These are phyloP conservation scores for Kregervanrija delftensis DNA, from an alignment of 805 yeast genomes.

Conservation along the genomic window DNA sequence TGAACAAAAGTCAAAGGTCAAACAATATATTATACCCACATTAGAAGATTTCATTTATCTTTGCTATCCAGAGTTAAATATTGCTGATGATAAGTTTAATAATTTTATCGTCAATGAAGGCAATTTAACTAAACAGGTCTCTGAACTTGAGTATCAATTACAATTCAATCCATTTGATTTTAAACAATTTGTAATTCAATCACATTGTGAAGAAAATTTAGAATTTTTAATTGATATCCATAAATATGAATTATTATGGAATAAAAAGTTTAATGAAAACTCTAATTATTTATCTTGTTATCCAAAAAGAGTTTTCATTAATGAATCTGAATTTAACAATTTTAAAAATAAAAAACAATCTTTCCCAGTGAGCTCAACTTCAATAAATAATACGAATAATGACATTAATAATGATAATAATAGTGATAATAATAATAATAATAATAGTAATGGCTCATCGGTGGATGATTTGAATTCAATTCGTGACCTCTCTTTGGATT, in stretches of 20 bases:
- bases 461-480: too few relatives aligned
- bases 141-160: constrained; percentile 2
- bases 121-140: background rate
- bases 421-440: too few relatives aligned
- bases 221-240: constrained; percentile 16
- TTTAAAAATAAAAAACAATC: too few relatives aligned
- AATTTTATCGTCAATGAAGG: constrained; percentile 1
- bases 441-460: too few relatives aligned
- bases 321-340: too few relatives aligned
- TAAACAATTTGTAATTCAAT: constrained; percentile 6
- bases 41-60: constrained; percentile 11
- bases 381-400: too few relatives aligned
- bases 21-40: constrained; percentile 8
- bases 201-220: constrained; percentile 19
- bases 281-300: constrained; percentile 8
- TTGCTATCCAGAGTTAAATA: constrained; percentile 2
- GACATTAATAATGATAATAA: too few relatives aligned
- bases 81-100: background rate
- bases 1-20: background rate
- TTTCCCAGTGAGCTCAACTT: too few relatives aligned
- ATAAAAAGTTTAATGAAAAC: constrained; percentile 2
- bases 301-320: too few relatives aligned
- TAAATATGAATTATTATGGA: constrained; percentile 16
- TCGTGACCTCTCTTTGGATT: too few relatives aligned
- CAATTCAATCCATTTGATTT: constrained; percentile 10